Percentiles rank a stretch among this genome's conserved stretches.
Evolutionary conservation across 2,329 filamentous ascomycete genomes (phyloP).

Genomic region (Colletotrichum simmondsii): DNA sequence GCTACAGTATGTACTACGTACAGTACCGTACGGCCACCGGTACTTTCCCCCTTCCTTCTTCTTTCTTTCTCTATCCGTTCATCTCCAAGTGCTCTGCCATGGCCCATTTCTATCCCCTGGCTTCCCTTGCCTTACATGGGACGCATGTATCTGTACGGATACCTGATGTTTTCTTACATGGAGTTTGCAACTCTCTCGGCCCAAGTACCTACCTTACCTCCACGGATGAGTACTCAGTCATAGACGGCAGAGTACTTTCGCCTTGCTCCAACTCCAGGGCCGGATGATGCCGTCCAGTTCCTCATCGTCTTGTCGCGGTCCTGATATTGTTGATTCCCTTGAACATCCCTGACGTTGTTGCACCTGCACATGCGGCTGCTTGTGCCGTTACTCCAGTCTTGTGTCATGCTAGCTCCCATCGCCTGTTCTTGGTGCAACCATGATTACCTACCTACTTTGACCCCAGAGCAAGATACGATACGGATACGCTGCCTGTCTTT

Average conservation of each 20-base stretch:
- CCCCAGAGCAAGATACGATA: slow-evolving; percentile 20
- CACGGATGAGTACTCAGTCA: not conserved
- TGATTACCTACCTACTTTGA: not conserved
- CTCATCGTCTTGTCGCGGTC: not conserved
- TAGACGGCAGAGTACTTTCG: not conserved
- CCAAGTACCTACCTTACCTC: not conserved
- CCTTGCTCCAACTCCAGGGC: not conserved
- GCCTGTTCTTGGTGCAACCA: slow-evolving; percentile 24
- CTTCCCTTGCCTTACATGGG: slow-evolving; percentile 16
- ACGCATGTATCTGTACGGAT: slow-evolving; percentile 13
- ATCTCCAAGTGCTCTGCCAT: not conserved
- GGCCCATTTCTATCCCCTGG: not conserved
- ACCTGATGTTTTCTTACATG: not conserved
- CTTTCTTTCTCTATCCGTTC: not conserved
- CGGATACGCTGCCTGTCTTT: slow-evolving; percentile 12
- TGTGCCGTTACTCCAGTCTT: slow-evolving; percentile 8
- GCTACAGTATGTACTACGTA: not conserved
- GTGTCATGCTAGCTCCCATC: slow-evolving; percentile 20
- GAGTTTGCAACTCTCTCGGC: not conserved
- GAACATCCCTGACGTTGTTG: not conserved
- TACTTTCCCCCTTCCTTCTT: not conserved
- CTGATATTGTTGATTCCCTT: not conserved
- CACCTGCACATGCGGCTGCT: slow-evolving; percentile 8
- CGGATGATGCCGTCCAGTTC: not conserved
- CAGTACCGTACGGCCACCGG: not conserved